A percentile compares a stretch with the other conserved stretches of the same genome.
phyloP scores from a whole-genome alignment of 352 stramenopile genomes.

The Blastocystis sp. region DNA sequence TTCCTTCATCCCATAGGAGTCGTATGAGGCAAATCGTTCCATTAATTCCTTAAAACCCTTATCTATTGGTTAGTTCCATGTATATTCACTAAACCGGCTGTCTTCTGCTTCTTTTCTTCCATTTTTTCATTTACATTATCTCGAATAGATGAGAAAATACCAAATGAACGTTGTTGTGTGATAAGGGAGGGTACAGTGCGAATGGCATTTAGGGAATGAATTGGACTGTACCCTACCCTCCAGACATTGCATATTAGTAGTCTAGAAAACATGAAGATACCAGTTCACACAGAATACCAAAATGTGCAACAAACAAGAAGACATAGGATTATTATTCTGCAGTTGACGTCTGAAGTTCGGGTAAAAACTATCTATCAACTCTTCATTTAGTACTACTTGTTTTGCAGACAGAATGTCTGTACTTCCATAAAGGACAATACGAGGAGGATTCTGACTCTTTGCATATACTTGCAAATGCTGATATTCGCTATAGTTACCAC shows the following conservation, averaged over 20 bases:
- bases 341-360: conserved; percentile 41
- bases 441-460: conserved; percentile 42
- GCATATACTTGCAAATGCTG: conserved; percentile 78
- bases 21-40: conserved; percentile 43
- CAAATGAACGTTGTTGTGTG: conserved; percentile 35
- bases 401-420: conserved; percentile 57
- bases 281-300: background rate
- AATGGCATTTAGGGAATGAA: background rate
- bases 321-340: background rate
- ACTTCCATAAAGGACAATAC: conserved; percentile 57
- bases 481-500: conserved; percentile 82
- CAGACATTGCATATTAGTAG: background rate
- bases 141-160: conserved; percentile 51
- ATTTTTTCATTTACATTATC: conserved; percentile 31
- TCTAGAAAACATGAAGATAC: conserved; percentile 6
- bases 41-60: conserved; percentile 63
- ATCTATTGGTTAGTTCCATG: background rate
- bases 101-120: conserved; percentile 59
- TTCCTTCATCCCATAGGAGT: conserved; percentile 49
- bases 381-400: background rate
- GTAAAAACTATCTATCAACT: conserved; percentile 43
- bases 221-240: background rate
- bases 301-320: conserved; percentile 50
- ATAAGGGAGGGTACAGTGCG: background rate
- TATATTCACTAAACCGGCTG: background rate